Conservation (phyloP, 441 rosid genomes). For the Erysimum cheiri region DNA sequence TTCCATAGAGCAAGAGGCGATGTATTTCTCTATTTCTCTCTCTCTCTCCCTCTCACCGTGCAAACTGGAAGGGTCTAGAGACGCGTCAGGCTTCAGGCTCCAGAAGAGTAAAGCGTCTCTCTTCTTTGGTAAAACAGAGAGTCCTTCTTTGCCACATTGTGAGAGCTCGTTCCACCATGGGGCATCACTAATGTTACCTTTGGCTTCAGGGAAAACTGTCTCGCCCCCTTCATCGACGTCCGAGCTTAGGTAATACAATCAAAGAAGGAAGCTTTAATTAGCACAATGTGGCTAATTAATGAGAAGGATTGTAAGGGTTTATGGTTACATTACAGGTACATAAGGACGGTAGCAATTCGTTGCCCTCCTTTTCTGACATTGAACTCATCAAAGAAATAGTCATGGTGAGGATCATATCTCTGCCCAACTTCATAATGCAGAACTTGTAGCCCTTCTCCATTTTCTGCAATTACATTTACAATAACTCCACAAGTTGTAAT, state of each 20-base stretch:
- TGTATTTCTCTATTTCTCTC: no score
- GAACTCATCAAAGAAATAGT: constrained; percentile 63
- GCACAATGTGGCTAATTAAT: neutral
- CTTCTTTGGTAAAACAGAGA: constrained; percentile 66
- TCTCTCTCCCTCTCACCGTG: constrained; percentile 64
- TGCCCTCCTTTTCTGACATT: constrained; percentile 64
- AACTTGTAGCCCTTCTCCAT: constrained; percentile 75
- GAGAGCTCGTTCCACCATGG: constrained; percentile 40
- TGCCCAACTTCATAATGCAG: constrained; percentile 77
- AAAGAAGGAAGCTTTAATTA: constrained; percentile 11
- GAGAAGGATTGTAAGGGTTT: neutral
- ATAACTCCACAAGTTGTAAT: neutral
- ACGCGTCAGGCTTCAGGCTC: constrained; percentile 65
- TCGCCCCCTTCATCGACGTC: constrained; percentile 86
- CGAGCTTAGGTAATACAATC: constrained; percentile 50
- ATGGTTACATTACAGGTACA: constrained; percentile 64
- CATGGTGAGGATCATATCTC: constrained; percentile 67
- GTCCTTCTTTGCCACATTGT: constrained; percentile 51
- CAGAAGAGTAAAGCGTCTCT: constrained; percentile 76
- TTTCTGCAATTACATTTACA: constrained; percentile 50
- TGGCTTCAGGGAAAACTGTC: constrained; percentile 68
- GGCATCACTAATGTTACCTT: constrained; percentile 52
- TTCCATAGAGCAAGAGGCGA: no score
- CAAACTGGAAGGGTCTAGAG: constrained; percentile 64
- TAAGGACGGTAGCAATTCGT: constrained; percentile 68